phyloP scores from a whole-genome alignment of 768 basidiomycete species.

The Tylopilus plumbeoviolaceoides region DNA sequence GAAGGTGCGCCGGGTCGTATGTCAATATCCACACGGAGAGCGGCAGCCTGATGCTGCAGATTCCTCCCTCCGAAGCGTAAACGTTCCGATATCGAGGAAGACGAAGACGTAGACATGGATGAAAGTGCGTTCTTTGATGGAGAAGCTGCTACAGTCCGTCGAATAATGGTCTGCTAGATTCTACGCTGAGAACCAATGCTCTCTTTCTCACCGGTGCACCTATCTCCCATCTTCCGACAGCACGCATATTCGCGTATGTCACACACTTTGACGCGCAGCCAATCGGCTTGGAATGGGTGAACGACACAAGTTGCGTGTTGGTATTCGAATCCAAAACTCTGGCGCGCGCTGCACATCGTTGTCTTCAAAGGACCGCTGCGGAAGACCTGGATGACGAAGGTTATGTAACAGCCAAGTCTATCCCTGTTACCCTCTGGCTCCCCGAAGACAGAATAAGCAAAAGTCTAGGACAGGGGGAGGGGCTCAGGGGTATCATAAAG shows the following conservation, averaged over 20 bases:
- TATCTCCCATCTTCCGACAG: slow-evolving; percentile 70
- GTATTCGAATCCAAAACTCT: slow-evolving; percentile 58
- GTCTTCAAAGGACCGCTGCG: slow-evolving; percentile 46
- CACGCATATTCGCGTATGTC: slow-evolving; percentile 76
- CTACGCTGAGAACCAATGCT: slow-evolving; percentile 56
- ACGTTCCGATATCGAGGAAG: slow-evolving; percentile 41
- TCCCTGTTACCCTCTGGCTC: slow-evolving; percentile 75
- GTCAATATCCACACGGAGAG: slow-evolving; percentile 34
- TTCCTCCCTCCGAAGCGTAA: slow-evolving; percentile 38
- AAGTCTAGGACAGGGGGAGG: slow-evolving; percentile 66
- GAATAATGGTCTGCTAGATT: slow-evolving; percentile 33
- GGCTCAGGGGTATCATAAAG: slow-evolving; percentile 57
- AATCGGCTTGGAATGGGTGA: slow-evolving; percentile 80
- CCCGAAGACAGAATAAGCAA: slow-evolving; percentile 72
- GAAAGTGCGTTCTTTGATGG: slow-evolving; percentile 27
- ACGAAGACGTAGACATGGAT: slow-evolving; percentile 34
- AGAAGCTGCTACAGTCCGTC: neutral
- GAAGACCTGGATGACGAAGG: slow-evolving; percentile 55
- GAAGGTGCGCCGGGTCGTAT: slow-evolving; percentile 65
- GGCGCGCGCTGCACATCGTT: slow-evolving; percentile 49
- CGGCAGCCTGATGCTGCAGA: slow-evolving; percentile 43
- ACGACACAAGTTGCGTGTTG: slow-evolving; percentile 77
- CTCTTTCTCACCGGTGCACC: slow-evolving; percentile 69
- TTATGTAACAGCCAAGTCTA: slow-evolving; percentile 58
- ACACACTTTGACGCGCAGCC: slow-evolving; percentile 74